A percentile compares a stretch with the other conserved stretches of the same genome.
These are phyloP conservation scores for Glutinoglossum americanum DNA, from an alignment of 495 filamentous ascomycete species.

Conservation along the genomic window DNA sequence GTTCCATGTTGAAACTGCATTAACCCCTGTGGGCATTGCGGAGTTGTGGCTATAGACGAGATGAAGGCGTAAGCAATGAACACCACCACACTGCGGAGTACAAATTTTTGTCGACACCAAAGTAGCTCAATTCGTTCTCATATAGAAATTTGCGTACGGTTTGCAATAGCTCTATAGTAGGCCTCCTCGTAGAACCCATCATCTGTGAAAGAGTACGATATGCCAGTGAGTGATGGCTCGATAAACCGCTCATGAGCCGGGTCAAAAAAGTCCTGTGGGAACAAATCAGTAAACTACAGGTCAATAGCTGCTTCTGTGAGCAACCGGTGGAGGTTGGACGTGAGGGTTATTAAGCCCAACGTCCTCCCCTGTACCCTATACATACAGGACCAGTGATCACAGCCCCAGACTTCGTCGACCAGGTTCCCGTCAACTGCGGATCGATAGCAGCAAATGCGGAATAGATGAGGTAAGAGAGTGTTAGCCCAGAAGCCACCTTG, in stretches of 20 bases:
- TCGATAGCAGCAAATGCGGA: slow-evolving; percentile 17
- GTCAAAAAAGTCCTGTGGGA: slow-evolving; percentile 47
- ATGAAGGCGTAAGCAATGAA: background rate
- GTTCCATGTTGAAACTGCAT: slow-evolving; percentile 66
- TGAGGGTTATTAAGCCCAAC: background rate
- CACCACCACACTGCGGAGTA: too few species aligned
- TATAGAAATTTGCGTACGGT: slow-evolving; percentile 32
- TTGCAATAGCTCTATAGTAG: slow-evolving; percentile 49
- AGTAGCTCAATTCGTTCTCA: slow-evolving; percentile 1
- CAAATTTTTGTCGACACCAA: too few species aligned
- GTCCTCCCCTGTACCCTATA: too few species aligned
- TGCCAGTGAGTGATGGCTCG: slow-evolving; percentile 51
- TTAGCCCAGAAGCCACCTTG: background rate
- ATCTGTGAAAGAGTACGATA: slow-evolving; percentile 59
- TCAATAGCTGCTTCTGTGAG: background rate
- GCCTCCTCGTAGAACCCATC: slow-evolving; percentile 56
- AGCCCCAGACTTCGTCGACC: slow-evolving; percentile 52
- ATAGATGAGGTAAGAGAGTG: slow-evolving; percentile 7
- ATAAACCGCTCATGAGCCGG: slow-evolving; percentile 43
- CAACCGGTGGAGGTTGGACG: slow-evolving; percentile 1
- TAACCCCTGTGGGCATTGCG: slow-evolving; percentile 42
- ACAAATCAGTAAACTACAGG: background rate
- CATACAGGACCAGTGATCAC: slow-evolving; percentile 57
- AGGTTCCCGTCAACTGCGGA: slow-evolving; percentile 43
- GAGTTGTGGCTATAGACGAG: slow-evolving; percentile 28